Base-by-base conservation (phyloP, 75 land plant species). In the Picea glauca region DNA sequence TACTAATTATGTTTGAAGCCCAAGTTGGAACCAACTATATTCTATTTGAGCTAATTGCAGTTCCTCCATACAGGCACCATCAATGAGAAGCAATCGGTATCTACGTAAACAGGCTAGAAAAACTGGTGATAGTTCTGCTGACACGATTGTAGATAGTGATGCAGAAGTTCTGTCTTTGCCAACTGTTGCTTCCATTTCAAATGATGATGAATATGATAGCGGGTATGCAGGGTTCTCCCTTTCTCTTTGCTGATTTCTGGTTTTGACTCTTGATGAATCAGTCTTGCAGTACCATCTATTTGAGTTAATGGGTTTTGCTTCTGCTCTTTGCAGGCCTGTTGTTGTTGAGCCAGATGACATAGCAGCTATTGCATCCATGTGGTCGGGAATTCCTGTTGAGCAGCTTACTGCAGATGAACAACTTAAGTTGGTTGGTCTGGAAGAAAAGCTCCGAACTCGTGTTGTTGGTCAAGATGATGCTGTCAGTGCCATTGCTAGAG, bases 401-500 rank as follows among this genome's bases (percentile, higher is more conserved):
- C 92, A 97, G 78, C 80, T 97, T 14, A 91, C 93, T 43, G 84
- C 80, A 23, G 92, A 94, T 81, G 99, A 97, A 68, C 84, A 84
- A 75, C 79, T 60, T 65, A 78, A 87, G 79, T 83, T 97, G 31
- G 60, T 91, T 61, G 84, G 87, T 81, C 86, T 97, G 65, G 96
- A 97, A 64, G 91, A 91, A 62, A 74, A 85, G 58, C 91, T 97
- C 23, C 86, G 60, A 62, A 87, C 87, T 58, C 91, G 96, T 76
- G 91, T 97, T 72, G 82, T 97, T 72, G 99, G 99, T 62, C 99
- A 97, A 80, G 90, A 94, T 81, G 98, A 97, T 59, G 99, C 99
- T 78, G 92, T 97, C 58, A 78, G 79, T 82, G 91, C 92, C 15
- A 91, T 97, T 75, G 83, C 91, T 75, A 85, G 93, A n/a, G 98